Evolutionary conservation across 371 early-diverging fungal genomes (phyloP).

Genomic region (Mortierella sp.): DNA sequence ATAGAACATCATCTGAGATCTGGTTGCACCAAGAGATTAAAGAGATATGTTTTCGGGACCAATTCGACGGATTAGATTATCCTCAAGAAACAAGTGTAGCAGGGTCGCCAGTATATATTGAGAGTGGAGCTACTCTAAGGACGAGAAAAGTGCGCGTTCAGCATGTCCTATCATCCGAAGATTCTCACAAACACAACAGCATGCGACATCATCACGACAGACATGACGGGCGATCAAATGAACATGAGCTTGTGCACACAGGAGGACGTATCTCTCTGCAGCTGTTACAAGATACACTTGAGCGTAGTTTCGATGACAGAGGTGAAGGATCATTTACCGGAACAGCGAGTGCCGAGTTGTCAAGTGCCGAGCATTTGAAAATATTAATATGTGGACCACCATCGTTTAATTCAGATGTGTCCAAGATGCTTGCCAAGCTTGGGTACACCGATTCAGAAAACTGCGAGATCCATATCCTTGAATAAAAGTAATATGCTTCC

Average conservation of each 20-base stretch:
- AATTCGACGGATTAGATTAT: background rate
- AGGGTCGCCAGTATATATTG: background rate
- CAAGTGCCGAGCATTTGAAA: constrained; percentile 6
- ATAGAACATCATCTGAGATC: constrained; percentile 31
- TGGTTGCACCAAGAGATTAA: constrained; percentile 39
- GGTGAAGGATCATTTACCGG: background rate
- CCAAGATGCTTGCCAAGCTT: constrained; percentile 18
- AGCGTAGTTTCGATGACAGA: background rate
- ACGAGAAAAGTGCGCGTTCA: constrained; percentile 25
- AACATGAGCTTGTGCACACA: constrained; percentile 11
- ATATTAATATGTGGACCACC: constrained; percentile 49
- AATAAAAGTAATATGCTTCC: constrained; percentile 17
- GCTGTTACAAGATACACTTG: constrained; percentile 16
- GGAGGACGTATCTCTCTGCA: constrained; percentile 35
- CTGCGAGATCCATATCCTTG: constrained; percentile 39
- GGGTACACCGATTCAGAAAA: constrained; percentile 13
- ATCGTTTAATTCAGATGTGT: constrained; percentile 38
- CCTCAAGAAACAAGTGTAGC: background rate
- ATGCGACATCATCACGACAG: background rate
- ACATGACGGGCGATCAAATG: background rate
- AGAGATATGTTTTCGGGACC: background rate
- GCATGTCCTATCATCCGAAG: constrained; percentile 33
- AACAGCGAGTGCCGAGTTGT: background rate
- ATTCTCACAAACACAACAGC: background rate
- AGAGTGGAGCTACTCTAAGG: background rate